Conservation (phyloP, 2,329 filamentous ascomycete genomes). For the Catunica adiposa region DNA sequence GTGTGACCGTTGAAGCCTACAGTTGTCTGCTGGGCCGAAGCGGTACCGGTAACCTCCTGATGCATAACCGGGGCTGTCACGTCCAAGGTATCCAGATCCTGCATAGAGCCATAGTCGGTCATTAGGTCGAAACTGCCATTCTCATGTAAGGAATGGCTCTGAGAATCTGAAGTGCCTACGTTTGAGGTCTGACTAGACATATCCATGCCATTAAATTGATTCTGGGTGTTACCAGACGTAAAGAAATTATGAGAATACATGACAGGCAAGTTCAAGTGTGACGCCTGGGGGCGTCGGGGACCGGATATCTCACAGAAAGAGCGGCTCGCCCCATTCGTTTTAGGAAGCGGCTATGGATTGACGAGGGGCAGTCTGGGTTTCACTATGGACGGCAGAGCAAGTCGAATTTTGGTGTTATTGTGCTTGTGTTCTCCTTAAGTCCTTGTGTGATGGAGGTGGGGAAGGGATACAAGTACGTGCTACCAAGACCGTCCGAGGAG, state of each 20-base stretch:
- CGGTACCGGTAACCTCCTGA: neutral
- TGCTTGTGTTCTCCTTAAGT: neutral
- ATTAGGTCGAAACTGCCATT: neutral
- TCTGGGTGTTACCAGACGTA: no score
- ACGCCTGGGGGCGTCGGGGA: slow-evolving; percentile 2
- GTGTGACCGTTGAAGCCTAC: neutral
- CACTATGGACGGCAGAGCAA: neutral
- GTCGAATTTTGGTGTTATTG: neutral
- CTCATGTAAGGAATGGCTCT: neutral
- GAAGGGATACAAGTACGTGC: no score
- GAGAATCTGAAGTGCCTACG: neutral
- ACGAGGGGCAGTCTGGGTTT: neutral
- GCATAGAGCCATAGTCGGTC: slow-evolving; percentile 1
- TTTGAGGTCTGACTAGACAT: neutral
- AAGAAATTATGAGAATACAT: neutral
- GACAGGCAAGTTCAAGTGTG: neutral
- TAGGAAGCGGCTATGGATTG: neutral
- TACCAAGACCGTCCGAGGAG: neutral
- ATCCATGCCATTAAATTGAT: neutral
- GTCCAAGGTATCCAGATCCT: neutral
- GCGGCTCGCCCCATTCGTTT: slow-evolving; percentile 8
- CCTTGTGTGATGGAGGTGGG: no score
- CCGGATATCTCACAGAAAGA: slow-evolving; percentile 1
- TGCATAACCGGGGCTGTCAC: neutral
- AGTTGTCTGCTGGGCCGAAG: neutral